phyloP scores from a whole-genome alignment of 1,139 yeast genomes.

The Yamadazyma kanchanaburiensis region DNA sequence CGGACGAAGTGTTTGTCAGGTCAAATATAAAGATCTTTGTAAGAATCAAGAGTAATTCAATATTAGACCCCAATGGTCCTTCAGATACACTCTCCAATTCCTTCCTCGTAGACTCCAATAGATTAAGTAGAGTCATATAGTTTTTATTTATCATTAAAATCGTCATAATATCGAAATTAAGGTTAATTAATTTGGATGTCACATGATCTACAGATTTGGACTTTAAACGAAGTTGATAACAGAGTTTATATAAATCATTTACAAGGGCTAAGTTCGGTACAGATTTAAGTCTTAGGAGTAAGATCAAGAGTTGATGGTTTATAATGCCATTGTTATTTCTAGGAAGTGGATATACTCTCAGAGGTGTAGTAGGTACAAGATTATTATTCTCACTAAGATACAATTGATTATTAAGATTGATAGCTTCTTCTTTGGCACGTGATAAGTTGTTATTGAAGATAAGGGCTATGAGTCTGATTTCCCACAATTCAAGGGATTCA shows the following conservation, averaged over 20 bases:
- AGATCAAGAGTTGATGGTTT: constrained; percentile 18
- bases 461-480: constrained; percentile 31
- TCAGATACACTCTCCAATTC: constrained; percentile 3
- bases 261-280: constrained; percentile 32
- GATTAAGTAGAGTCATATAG: constrained; percentile 25
- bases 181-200: constrained; percentile 18
- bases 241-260: constrained; percentile 39
- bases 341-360: constrained; percentile 32
- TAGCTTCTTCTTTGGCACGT: constrained; percentile 37
- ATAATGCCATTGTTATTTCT: constrained; percentile 25
- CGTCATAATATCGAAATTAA: constrained; percentile 33
- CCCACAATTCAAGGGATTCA: constrained; percentile 29
- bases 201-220: constrained; percentile 1
- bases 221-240: constrained; percentile 34
- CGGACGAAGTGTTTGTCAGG: constrained; percentile 5
- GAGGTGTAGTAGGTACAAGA: constrained; percentile 8
- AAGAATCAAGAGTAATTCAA: constrained; percentile 18
- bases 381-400: constrained; percentile 30
- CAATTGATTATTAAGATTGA: constrained; percentile 33
- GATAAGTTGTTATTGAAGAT: constrained; percentile 28
- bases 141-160: constrained; percentile 30
- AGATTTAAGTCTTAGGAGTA: constrained; percentile 36
- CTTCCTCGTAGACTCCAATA: constrained; percentile 17
- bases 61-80: constrained; percentile 15
- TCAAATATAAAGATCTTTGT: constrained; percentile 13